Percentiles rank a stretch among this genome's conserved stretches.
Evolutionary conservation across 2,329 filamentous ascomycete genomes (phyloP).

Genomic region (Trichoderma asperellum): DNA sequence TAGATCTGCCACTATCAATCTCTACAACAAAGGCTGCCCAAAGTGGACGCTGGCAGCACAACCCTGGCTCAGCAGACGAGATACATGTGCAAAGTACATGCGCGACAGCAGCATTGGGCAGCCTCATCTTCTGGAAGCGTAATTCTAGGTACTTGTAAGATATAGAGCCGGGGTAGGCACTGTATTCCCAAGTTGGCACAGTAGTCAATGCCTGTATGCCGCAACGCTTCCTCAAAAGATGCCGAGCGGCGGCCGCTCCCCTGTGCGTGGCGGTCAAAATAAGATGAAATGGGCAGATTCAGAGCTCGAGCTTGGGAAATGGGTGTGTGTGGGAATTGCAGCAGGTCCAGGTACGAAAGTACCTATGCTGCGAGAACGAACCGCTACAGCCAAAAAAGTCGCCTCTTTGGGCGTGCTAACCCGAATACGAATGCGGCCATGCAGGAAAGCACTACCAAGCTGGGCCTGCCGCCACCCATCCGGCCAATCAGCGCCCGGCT

Average conservation of each 20-base stretch:
- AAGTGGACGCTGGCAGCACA: background rate
- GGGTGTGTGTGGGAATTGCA: background rate
- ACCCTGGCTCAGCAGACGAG: background rate
- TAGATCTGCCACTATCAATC: background rate
- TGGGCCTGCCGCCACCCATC: background rate
- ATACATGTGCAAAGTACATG: background rate
- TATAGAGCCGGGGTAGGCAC: background rate
- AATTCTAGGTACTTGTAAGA: background rate
- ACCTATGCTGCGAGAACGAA: background rate
- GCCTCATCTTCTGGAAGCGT: background rate
- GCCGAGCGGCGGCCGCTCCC: conserved; percentile 9
- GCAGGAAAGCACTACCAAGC: conserved; percentile 11
- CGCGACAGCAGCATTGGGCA: background rate
- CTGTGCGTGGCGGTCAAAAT: conserved; percentile 8
- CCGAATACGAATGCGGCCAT: conserved; percentile 29
- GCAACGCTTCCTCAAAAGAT: background rate
- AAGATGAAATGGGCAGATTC: conserved; percentile 3
- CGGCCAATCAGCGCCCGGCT: background rate
- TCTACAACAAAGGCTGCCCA: background rate
- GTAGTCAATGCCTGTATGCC: background rate
- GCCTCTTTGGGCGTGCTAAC: background rate
- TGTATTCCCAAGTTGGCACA: too few relatives aligned
- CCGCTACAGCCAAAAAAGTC: background rate
- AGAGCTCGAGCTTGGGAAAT: background rate
- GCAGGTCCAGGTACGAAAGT: background rate